These are phyloP conservation scores for Trichoderma brevicompactum DNA, from an alignment of 2,329 filamentous ascomycete species.

Conservation along the genomic window DNA sequence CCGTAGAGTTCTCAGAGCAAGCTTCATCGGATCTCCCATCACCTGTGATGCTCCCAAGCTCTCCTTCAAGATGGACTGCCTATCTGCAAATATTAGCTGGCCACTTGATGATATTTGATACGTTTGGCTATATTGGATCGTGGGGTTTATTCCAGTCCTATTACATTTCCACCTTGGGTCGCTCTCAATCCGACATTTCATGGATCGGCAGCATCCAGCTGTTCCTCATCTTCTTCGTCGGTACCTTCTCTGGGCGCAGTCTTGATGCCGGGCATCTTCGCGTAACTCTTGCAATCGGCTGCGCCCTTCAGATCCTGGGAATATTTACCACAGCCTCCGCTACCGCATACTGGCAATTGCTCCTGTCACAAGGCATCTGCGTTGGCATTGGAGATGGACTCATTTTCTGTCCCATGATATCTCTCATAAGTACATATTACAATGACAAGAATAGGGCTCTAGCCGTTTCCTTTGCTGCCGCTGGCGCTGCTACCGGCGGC, in stretches of 20 bases:
- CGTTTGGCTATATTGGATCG: conserved; percentile 56
- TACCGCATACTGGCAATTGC: conserved; percentile 59
- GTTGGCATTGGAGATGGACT: conserved; percentile 64
- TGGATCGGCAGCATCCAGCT: conserved; percentile 61
- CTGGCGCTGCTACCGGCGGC: conserved; percentile 63
- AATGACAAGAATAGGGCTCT: conserved; percentile 55
- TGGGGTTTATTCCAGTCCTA: conserved; percentile 63
- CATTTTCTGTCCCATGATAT: conserved; percentile 67
- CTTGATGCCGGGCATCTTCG: conserved; percentile 60
- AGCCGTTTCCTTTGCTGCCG: conserved; percentile 64
- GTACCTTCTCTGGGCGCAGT: conserved; percentile 56
- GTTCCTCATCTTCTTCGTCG: conserved; percentile 60
- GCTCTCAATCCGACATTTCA: conserved; percentile 53
- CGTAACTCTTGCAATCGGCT: conserved; percentile 47
- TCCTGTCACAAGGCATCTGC: conserved; percentile 62
- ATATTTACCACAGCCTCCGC: conserved; percentile 46
- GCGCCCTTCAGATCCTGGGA: conserved; percentile 50
- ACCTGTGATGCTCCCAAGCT: background rate
- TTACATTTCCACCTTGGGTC: conserved; percentile 48
- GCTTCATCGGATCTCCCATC: background rate
- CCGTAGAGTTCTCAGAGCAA: background rate
- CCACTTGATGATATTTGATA: conserved; percentile 29
- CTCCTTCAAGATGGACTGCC: background rate
- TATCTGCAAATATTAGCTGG: background rate
- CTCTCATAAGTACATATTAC: conserved; percentile 71